Conservation (phyloP, 352 stramenopile species). For the Thraustochytrium sp. region DNA sequence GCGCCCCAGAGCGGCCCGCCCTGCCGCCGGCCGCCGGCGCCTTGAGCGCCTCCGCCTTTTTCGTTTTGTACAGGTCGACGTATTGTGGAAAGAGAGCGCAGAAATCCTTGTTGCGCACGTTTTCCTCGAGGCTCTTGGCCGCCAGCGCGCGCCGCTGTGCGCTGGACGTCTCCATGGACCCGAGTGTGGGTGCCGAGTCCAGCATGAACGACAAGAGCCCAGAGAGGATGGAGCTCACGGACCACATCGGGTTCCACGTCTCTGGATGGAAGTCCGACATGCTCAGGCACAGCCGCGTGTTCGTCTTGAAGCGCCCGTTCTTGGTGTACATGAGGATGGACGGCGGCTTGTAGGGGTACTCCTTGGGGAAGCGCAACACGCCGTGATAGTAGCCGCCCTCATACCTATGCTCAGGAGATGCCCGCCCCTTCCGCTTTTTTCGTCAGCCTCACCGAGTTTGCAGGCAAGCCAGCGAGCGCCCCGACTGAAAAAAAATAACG, state of each 20-base stretch:
- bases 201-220: constrained; percentile 89
- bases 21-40: background rate
- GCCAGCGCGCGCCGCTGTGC: constrained; percentile 76
- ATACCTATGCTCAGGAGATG: constrained; percentile 53
- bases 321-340: constrained; percentile 87
- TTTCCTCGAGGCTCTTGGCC: constrained; percentile 65
- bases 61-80: constrained; percentile 62
- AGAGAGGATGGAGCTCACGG: constrained; percentile 86
- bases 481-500: background rate
- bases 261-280: constrained; percentile 93
- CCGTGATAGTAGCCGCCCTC: constrained; percentile 82
- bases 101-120: constrained; percentile 71
- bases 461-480: background rate
- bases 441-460: background rate
- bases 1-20: too few relatives aligned
- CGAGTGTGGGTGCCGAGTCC: constrained; percentile 64
- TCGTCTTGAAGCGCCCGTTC: constrained; percentile 87
- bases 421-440: background rate
- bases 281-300: constrained; percentile 83
- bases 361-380: constrained; percentile 81
- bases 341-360: constrained; percentile 92
- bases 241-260: constrained; percentile 94
- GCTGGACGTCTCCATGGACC: constrained; percentile 74
- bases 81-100: constrained; percentile 77
- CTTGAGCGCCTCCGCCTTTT: background rate